These are phyloP conservation scores for Chrysopogon serrulatus DNA, from an alignment of 176 grass and related monocot genomes.

Conservation along the genomic window DNA sequence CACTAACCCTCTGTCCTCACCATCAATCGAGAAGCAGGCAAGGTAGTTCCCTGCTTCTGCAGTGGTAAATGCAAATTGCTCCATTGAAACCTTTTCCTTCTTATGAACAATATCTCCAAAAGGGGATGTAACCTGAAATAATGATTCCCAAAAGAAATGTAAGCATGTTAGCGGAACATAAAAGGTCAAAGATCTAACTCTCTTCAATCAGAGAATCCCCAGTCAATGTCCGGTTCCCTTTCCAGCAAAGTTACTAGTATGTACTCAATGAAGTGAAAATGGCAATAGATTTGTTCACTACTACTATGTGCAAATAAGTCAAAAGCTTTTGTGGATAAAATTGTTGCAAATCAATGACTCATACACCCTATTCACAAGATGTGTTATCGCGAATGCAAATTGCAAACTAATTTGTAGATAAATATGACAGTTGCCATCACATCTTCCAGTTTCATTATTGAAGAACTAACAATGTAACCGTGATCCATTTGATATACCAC, in stretches of 20 bases:
- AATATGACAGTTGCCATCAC: background rate
- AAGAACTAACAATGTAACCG: background rate
- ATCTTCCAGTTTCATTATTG: background rate
- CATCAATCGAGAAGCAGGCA: constrained; percentile 59
- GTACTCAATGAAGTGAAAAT: background rate
- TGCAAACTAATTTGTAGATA: background rate
- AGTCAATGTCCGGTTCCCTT: background rate
- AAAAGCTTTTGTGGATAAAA: background rate
- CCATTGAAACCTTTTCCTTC: constrained; percentile 46
- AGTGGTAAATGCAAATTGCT: constrained; percentile 78
- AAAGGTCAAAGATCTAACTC: background rate
- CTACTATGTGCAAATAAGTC: background rate
- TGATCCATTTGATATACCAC: background rate
- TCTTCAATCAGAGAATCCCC: background rate
- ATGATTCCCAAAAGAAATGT: background rate
- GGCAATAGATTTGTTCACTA: background rate
- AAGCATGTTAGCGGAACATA: background rate
- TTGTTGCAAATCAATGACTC: background rate
- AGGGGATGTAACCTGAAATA: constrained; percentile 63
- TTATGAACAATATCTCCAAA: constrained; percentile 53
- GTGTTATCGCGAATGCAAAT: background rate
- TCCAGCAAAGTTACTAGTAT: background rate
- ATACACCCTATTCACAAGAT: background rate
- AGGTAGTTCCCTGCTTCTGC: constrained; percentile 73
- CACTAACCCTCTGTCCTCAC: constrained; percentile 34